These are phyloP conservation scores for Ascochyta clinopodiicola DNA, from an alignment of 2,329 filamentous ascomycete genomes.

Conservation along the genomic window DNA sequence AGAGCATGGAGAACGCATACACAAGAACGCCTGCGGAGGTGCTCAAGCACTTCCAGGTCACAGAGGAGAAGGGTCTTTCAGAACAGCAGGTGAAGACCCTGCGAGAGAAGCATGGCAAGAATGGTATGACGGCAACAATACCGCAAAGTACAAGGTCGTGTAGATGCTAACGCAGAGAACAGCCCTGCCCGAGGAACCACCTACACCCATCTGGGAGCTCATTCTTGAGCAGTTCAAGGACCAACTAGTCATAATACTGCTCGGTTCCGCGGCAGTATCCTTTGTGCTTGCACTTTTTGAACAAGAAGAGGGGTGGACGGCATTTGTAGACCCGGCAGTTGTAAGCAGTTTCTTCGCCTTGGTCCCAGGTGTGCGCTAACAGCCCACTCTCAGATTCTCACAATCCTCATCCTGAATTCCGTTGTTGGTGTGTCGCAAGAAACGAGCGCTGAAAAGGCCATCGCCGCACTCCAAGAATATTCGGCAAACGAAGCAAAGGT, in stretches of 20 bases:
- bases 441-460: constrained; percentile 97
- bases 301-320: constrained; percentile 91
- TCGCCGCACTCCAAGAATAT: constrained; percentile 97
- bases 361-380: constrained; percentile 18
- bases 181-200: constrained; percentile 87
- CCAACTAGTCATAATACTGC: constrained; percentile 92
- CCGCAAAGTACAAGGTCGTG: neutral
- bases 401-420: constrained; percentile 94
- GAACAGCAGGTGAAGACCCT: constrained; percentile 55
- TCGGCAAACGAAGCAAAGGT: constrained; percentile 98
- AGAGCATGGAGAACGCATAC: constrained; percentile 62
- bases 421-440: constrained; percentile 98
- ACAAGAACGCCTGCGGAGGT: constrained; percentile 57
- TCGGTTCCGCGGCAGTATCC: constrained; percentile 90
- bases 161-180: constrained; percentile 5
- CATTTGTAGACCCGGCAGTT: constrained; percentile 94
- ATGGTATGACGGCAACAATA: constrained; percentile 52
- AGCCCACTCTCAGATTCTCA: constrained; percentile 74
- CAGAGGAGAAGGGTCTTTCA: constrained; percentile 59
- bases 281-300: constrained; percentile 94
- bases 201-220: constrained; percentile 94
- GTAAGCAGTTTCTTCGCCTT: constrained; percentile 62
- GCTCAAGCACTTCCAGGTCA: constrained; percentile 60
- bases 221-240: constrained; percentile 99
- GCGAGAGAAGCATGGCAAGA: constrained; percentile 60